Evolutionary conservation across 2,329 filamentous ascomycete species (phyloP), one percentile per base, ranked within the genome.

Genomic region (Colletotrichum costaricense): DNA sequence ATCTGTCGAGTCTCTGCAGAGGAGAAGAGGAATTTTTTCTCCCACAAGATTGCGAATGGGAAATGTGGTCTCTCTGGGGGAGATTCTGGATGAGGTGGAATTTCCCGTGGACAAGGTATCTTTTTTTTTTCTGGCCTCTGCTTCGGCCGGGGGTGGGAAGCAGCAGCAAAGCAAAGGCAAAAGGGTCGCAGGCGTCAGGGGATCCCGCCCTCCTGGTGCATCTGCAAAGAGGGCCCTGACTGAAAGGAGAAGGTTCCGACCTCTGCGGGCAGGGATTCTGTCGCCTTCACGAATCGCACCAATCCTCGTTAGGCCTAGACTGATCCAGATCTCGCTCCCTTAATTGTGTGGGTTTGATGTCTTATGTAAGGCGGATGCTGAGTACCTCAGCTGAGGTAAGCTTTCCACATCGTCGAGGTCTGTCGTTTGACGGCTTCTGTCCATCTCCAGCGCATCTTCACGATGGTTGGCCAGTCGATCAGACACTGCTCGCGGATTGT

Each of bases 51-150:
- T 66, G 67, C 28, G 38, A 65, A 59, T 49, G 49, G 69, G 68
- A 58, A 59, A 74, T 67, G 72, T 74, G 72, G 68, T 73, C 71
- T 72, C 69, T 72, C 67, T n/a, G 57, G 57, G 52, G 19, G 57
- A 55, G 52, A 56, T 60, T 60, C 71, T 62, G 59, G 58, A 68
- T 67, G 62, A 56, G 65, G 49, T 71, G 62, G 72, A 72, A 72
- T 72, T 74, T 72, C 56, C 67, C 71, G 71, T 69, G 54, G 59
- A 59, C 67, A 73, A 62, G 67, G 71, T 60, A 63, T 58, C 66
- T 60, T 72, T 72, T 72, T 49, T 49, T 49, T 49, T 49, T 2
- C 3, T 72, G 24, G 42, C 66, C 69, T 63, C 60, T 38, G 33
- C 30, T 55, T 35, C 14, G 30, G 65, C 65, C 46, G 60, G 67